Evolutionary conservation across 2,329 filamentous ascomycete genomes (phyloP).

Genomic region (Talaromyces sp.): DNA sequence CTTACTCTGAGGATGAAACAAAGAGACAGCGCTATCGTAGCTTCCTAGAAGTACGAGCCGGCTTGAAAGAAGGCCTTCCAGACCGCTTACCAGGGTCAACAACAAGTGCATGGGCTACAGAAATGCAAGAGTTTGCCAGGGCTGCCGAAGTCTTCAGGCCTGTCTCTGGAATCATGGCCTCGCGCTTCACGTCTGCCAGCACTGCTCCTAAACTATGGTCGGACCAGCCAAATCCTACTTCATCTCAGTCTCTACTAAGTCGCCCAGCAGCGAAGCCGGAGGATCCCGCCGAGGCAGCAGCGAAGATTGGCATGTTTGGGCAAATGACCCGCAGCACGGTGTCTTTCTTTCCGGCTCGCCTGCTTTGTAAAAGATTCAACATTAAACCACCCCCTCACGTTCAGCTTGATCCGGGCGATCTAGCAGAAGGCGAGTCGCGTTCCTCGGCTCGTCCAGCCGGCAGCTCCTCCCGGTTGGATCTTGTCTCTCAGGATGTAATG

Average conservation of each 20-base stretch:
- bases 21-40: constrained; percentile 76
- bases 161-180: constrained; percentile 87
- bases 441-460: constrained; percentile 17
- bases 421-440: constrained; percentile 30
- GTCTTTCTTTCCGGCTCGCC: constrained; percentile 71
- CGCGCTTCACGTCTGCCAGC: constrained; percentile 70
- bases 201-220: constrained; percentile 34
- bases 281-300: constrained; percentile 80
- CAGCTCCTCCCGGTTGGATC: constrained; percentile 31
- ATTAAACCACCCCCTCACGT: constrained; percentile 71
- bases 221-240: constrained; percentile 25
- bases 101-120: constrained; percentile 71
- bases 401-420: constrained; percentile 46
- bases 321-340: constrained; percentile 68
- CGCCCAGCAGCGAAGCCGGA: constrained; percentile 53
- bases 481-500: constrained; percentile 52
- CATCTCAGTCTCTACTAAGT: constrained; percentile 37
- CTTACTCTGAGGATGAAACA: constrained; percentile 74
- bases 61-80: constrained; percentile 54
- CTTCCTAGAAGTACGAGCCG: constrained; percentile 74
- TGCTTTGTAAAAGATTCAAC: constrained; percentile 93
- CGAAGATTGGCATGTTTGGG: constrained; percentile 88
- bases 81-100: constrained; percentile 47
- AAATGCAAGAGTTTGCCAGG: constrained; percentile 71
- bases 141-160: constrained; percentile 81